Conservation (phyloP, 106 monocot species). For the Dendrobium officinale region DNA sequence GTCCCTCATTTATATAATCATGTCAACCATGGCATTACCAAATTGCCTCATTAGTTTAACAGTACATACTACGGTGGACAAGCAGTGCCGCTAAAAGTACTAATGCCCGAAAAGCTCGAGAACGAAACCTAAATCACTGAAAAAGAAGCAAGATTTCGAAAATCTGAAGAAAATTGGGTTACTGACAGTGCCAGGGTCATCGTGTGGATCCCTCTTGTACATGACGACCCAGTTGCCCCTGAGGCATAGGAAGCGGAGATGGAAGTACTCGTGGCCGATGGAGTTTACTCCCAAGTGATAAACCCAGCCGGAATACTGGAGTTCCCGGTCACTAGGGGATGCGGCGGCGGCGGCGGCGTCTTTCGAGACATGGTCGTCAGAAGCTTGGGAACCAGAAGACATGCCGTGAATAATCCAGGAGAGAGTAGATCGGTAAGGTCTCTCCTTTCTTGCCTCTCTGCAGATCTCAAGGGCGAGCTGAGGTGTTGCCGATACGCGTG, state of each 20-base stretch:
- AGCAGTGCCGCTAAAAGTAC: neutral
- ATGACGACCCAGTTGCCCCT: slow-evolving; percentile 58
- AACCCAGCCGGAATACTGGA: slow-evolving; percentile 73
- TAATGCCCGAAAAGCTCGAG: neutral
- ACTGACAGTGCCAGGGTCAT: slow-evolving; percentile 51
- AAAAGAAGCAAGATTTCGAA: neutral
- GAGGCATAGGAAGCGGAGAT: slow-evolving; percentile 73
- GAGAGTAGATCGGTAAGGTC: neutral
- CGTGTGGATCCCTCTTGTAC: slow-evolving; percentile 87
- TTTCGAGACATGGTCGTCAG: neutral
- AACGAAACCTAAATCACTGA: neutral
- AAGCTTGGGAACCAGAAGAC: slow-evolving; percentile 1
- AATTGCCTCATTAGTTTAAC: neutral
- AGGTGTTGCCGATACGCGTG: too few relatives aligned
- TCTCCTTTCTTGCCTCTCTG: neutral
- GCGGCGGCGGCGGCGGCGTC: slow-evolving; percentile 20
- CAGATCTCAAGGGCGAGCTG: too few relatives aligned
- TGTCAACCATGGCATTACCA: neutral
- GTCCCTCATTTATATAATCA: too few relatives aligned
- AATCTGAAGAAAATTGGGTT: neutral
- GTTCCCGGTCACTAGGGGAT: slow-evolving; percentile 19
- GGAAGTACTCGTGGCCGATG: slow-evolving; percentile 84
- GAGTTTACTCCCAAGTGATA: slow-evolving; percentile 89
- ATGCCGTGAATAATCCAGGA: neutral
- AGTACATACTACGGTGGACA: neutral